Percentiles rank a stretch among this genome's conserved stretches.
These are phyloP conservation scores for Diplogelasinospora grovesii DNA, from an alignment of 495 filamentous ascomycete species.

Conservation along the genomic window DNA sequence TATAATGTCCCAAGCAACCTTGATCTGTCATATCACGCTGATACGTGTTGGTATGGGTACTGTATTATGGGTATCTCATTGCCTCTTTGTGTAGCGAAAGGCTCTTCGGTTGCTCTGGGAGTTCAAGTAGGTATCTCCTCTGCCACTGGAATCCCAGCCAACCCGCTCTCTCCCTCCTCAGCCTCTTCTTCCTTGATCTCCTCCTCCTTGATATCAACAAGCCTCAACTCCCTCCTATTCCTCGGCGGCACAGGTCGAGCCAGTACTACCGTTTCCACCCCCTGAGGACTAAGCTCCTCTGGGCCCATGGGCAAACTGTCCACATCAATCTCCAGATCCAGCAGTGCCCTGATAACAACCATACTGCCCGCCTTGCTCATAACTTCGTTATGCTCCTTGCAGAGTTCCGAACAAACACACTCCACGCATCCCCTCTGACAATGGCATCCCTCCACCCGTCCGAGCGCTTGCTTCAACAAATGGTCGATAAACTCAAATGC, in stretches of 20 bases:
- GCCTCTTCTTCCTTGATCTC: conserved; percentile 1
- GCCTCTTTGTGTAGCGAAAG: too few species aligned
- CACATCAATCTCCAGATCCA: conserved; percentile 69
- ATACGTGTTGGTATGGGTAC: too few species aligned
- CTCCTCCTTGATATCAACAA: conserved; percentile 14
- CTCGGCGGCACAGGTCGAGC: conserved; percentile 53
- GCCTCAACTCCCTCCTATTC: conserved; percentile 12
- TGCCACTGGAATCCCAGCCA: neutral
- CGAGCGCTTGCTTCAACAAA: conserved; percentile 69
- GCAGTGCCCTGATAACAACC: conserved; percentile 69
- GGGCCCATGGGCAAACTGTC: conserved; percentile 76
- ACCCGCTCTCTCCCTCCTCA: neutral
- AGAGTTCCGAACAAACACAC: conserved; percentile 77
- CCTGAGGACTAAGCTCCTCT: conserved; percentile 55
- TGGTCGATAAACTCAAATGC: conserved; percentile 88
- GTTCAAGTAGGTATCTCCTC: too few species aligned
- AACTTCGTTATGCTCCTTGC: conserved; percentile 82
- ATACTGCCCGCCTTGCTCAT: conserved; percentile 86
- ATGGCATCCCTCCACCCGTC: conserved; percentile 59
- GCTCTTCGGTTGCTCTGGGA: too few species aligned
- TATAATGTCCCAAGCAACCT: too few species aligned
- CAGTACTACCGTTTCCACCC: conserved; percentile 77
- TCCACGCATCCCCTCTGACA: conserved; percentile 82
- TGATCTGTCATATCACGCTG: too few species aligned
- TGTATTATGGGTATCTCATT: too few species aligned